phyloP scores from a whole-genome alignment of 2,329 filamentous ascomycete genomes.

The Epichloe uncinata region DNA sequence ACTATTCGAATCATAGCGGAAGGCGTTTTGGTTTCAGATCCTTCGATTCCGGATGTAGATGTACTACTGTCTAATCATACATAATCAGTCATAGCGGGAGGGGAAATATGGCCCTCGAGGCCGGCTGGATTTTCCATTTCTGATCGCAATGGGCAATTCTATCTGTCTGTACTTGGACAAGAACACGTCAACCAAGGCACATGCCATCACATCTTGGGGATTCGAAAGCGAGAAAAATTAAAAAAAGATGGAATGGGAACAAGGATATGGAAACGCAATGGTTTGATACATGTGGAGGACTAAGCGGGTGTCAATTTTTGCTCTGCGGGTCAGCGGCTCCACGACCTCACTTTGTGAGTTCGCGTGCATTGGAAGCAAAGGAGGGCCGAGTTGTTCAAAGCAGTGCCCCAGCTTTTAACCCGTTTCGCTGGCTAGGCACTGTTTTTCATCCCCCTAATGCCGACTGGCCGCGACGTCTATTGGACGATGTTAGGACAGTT shows the following conservation, averaged over 20 bases:
- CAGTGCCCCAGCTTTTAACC: not conserved
- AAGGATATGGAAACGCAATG: constrained; percentile 4
- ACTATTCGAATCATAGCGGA: constrained; percentile 37
- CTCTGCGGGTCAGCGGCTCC: constrained; percentile 7
- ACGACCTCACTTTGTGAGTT: not conserved
- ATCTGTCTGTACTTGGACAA: constrained; percentile 3
- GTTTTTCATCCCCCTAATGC: not conserved
- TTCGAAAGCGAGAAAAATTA: constrained; percentile 13
- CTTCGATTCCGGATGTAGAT: constrained; percentile 36
- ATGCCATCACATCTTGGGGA: constrained; percentile 19
- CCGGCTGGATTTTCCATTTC: constrained; percentile 4
- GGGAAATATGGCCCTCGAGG: not conserved
- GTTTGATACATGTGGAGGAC: constrained; percentile 6
- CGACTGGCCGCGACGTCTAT: not conserved
- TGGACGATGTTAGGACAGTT: constrained; percentile 7
- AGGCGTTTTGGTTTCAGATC: constrained; percentile 41
- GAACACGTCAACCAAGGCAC: constrained; percentile 14
- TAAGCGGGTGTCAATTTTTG: constrained; percentile 11
- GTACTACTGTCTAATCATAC: constrained; percentile 40
- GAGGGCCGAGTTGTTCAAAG: not conserved
- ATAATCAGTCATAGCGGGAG: constrained; percentile 19
- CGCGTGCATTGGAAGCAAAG: not conserved
- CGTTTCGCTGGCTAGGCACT: constrained; percentile 5
- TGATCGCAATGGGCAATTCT: constrained; percentile 6
- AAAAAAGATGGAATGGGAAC: constrained; percentile 16